Percentiles rank a stretch among this genome's conserved stretches.
These are phyloP conservation scores for Colletotrichum lentis DNA, from an alignment of 2,329 filamentous ascomycete species.

Conservation along the genomic window DNA sequence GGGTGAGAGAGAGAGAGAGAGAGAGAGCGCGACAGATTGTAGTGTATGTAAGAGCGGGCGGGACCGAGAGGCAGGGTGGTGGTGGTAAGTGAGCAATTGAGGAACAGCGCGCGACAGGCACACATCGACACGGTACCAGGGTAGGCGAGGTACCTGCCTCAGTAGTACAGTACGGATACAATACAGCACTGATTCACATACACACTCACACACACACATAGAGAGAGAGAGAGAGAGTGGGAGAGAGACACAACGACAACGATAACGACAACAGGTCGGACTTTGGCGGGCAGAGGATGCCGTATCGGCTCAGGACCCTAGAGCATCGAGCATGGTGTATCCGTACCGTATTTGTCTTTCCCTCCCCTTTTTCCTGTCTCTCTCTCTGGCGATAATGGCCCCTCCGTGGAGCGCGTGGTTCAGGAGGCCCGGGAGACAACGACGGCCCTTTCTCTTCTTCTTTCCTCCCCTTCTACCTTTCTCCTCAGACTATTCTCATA, in stretches of 20 bases:
- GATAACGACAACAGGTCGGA: slow-evolving; percentile 11
- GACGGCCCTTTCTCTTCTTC: background rate
- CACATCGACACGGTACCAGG: no score
- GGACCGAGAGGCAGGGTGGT: slow-evolving; percentile 1
- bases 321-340: background rate
- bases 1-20: slow-evolving; percentile 1
- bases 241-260: slow-evolving; percentile 2
- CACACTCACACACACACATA: no score
- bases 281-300: background rate
- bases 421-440: background rate
- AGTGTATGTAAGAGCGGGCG: slow-evolving; percentile 1
- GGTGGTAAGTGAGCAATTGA: background rate
- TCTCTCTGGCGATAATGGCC: background rate
- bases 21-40: no score
- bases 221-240: background rate
- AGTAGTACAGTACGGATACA: background rate
- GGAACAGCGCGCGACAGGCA: no score
- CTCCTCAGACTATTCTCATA: background rate
- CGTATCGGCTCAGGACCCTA: background rate
- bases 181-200: background rate
- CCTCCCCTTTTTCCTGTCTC: background rate
- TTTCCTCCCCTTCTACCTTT: no score
- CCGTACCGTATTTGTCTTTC: background rate
- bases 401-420: background rate
- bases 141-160: no score